Evolutionary conservation across 768 basidiomycete species (phyloP), one percentile per base, ranked within the genome.

Genomic region (Candolleomyces aberdarensis): DNA sequence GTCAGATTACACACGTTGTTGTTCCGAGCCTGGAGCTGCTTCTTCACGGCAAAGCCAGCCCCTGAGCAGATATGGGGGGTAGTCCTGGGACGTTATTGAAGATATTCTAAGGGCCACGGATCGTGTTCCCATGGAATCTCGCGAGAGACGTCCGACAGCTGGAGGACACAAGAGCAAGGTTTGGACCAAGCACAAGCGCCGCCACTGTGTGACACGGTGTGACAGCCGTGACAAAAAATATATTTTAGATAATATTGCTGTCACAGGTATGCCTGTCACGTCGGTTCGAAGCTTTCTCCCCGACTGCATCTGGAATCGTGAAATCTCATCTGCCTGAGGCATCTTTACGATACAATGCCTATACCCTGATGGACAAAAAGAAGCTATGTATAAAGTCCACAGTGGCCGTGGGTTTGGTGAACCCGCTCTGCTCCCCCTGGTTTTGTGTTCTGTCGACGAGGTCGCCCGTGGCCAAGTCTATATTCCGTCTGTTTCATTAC

Each of bases 401-500:
- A 41, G 40, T 59, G 7, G 48, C 52, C 44, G 41, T 51, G 41
- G 58, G 26, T 60, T 64, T 64, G 53, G 49, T 66, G 68, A 66
- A 70, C 65, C 69, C 63, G 67, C 64, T 65, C 68, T 66, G 64
- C 56, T 61, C 63, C 64, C 62, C 65, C 61, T 69, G 54, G 63
- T 58, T 62, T 63, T 64, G 65, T 64, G 64, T 61, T 63, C 48
- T 61, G 54, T 50, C 57, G 52, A 57, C 49, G 58, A 2, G 36
- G 36, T 36, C 36, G 20, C 44, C 19, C 19, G 29, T 31, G n/a
- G 17, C 36, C 36, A 36, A 36, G 36, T 36, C 36, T 36, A 36
- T 36, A 36, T 11, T 36, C 36, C 36, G 36, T 36, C 46, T 49
- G 31, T 58, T 19, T 46, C 43, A 44, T 47, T 26, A 19, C 49